These are phyloP conservation scores for Lavandula angustifolia DNA, from an alignment of 257 asterid genomes.

Conservation along the genomic window DNA sequence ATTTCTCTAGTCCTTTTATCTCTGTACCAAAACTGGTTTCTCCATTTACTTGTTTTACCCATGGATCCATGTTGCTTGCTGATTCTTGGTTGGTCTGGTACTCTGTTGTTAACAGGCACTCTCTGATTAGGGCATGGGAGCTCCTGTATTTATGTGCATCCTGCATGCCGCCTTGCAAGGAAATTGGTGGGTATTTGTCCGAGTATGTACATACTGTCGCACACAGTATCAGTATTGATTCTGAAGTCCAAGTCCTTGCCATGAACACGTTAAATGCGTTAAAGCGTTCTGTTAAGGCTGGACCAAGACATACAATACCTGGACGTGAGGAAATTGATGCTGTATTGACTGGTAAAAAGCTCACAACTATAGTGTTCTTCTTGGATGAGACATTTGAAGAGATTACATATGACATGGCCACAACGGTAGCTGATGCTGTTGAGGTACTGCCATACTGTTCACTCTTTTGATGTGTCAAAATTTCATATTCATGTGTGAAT, in stretches of 20 bases:
- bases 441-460: conserved; percentile 60
- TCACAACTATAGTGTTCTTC: conserved; percentile 93
- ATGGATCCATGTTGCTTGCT: conserved; percentile 26
- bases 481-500: conserved; percentile 4
- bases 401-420: conserved; percentile 93
- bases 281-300: conserved; percentile 92
- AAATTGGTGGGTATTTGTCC: conserved; percentile 86
- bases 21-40: conserved; percentile 13
- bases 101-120: conserved; percentile 52
- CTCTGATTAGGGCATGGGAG: conserved; percentile 89
- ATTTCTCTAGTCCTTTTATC: conserved; percentile 5
- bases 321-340: conserved; percentile 98
- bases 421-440: conserved; percentile 92
- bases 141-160: conserved; percentile 90
- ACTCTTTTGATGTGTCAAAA: background rate
- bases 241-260: conserved; percentile 85
- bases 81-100: conserved; percentile 23
- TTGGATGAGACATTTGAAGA: conserved; percentile 99
- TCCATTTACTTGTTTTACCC: conserved; percentile 7
- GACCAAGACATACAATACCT: conserved; percentile 85
- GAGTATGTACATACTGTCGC: conserved; percentile 82
- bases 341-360: conserved; percentile 85
- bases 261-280: conserved; percentile 81
- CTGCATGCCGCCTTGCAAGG: conserved; percentile 99
- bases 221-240: conserved; percentile 59